A percentile compares a stretch with the other conserved stretches of the same genome.
phyloP scores from a whole-genome alignment of 1,139 yeast genomes.

The Candida gigantensis region DNA sequence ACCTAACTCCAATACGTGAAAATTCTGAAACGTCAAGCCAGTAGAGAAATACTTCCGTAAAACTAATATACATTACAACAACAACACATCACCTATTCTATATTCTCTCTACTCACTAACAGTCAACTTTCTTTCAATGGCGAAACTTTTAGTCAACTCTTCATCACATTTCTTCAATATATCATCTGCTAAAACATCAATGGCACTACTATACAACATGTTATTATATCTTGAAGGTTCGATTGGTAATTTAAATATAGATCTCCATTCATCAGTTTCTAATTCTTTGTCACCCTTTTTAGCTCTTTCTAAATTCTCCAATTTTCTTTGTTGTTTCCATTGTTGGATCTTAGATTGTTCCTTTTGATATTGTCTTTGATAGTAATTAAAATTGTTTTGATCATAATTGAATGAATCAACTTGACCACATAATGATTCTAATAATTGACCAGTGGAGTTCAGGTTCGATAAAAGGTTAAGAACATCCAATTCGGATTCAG shows the following conservation, averaged over 20 bases:
- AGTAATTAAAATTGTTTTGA: conserved; percentile 79
- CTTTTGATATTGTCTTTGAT: conserved; percentile 75
- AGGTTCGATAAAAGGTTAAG: conserved; percentile 48
- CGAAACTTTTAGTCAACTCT: conserved; percentile 62
- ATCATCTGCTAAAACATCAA: conserved; percentile 68
- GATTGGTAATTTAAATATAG: conserved; percentile 64
- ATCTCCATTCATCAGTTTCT: conserved; percentile 67
- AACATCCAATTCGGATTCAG: conserved; percentile 36
- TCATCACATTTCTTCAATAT: conserved; percentile 64
- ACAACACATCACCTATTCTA: too few relatives aligned
- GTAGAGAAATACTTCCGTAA: too few relatives aligned
- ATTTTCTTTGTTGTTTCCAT: conserved; percentile 73
- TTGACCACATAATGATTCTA: conserved; percentile 72
- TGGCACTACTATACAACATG: conserved; percentile 67
- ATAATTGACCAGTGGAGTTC: conserved; percentile 48
- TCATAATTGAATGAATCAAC: conserved; percentile 80
- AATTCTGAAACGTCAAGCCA: too few relatives aligned
- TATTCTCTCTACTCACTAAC: conserved; percentile 9
- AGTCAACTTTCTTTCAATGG: conserved; percentile 52
- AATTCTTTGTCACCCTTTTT: conserved; percentile 59
- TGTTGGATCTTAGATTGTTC: conserved; percentile 70
- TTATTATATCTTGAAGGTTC: conserved; percentile 80
- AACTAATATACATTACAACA: too few relatives aligned
- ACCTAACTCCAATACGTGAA: too few relatives aligned
- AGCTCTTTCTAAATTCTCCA: conserved; percentile 63